These are phyloP conservation scores for Colletotrichum coccodes DNA, from an alignment of 2,329 filamentous ascomycete genomes.

Conservation along the genomic window DNA sequence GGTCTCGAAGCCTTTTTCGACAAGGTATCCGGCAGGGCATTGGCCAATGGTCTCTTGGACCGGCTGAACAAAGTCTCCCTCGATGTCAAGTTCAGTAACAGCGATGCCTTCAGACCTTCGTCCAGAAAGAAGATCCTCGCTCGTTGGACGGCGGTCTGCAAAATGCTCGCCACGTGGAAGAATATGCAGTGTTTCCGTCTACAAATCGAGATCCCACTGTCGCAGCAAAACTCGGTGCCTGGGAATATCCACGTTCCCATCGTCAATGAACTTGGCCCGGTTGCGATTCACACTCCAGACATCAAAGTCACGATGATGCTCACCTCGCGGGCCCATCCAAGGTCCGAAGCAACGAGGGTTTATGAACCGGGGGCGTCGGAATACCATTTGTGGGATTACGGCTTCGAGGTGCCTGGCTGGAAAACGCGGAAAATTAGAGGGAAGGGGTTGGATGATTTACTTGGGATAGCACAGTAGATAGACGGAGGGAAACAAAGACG, in stretches of 20 bases:
- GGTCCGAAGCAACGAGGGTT: neutral
- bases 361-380: neutral
- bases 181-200: neutral
- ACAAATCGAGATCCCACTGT: slow-evolving; percentile 3
- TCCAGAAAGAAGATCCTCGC: slow-evolving; percentile 15
- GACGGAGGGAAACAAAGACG: neutral
- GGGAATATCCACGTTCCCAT: neutral
- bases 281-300: neutral
- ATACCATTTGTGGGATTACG: neutral
- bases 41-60: neutral
- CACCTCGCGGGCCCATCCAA: slow-evolving; percentile 13
- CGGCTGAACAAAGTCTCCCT: slow-evolving; percentile 12
- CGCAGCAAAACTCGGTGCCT: neutral
- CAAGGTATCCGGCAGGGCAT: neutral
- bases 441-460: neutral
- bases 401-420: slow-evolving; percentile 13
- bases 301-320: slow-evolving; percentile 5
- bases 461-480: neutral
- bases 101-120: slow-evolving; percentile 12
- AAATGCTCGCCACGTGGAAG: neutral
- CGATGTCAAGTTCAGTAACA: slow-evolving; percentile 14
- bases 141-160: neutral
- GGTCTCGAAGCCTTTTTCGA: slow-evolving; percentile 1
- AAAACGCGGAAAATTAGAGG: neutral
- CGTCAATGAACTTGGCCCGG: neutral